Evolutionary conservation across 176 grass and related monocot species (phyloP), one percentile per base, ranked within the genome.

Genomic region (Oryza nivara): DNA sequence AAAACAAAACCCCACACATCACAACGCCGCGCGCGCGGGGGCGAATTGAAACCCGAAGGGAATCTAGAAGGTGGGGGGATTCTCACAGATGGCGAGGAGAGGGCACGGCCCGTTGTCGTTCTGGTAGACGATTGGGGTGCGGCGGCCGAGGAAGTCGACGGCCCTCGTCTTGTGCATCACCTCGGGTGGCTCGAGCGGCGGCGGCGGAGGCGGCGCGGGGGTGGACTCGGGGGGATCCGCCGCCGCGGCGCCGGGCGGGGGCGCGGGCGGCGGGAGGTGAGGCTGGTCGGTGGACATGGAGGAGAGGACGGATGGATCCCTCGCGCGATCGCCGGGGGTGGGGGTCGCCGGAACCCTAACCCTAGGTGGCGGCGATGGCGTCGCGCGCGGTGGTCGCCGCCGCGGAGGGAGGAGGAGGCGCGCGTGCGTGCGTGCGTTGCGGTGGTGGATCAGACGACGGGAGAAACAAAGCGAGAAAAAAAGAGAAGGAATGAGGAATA

Each of bases 61-160:
- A 72, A 68, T 38, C 61, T 36, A 0, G 46, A 17, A 12, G 43
- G 30, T 32, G 30, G 30, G 30, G 49, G 22, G 19, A 3, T 40
- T 82, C 88, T 92, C 83, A 99, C 97, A 96, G 86, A 99, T 99
- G 41, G 93, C 97, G 47, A 96, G 93, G 15, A 99, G 97, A 34
- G 97, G 97, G 72, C 97, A 99, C 7, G 97, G 93, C 5, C 97
- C 97, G 92, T 99, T 99, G 77, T 96, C 97, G 89, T 94, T 99
- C 83, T 96, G 97, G 78, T 96, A 94, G 83, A 99, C 86, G 84
- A 99, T 94, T 36, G 93, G 84, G 43, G 91, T 96, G 46, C 83
- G 83, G 25, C 97, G 97, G 17, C 97, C 97, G 44, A 96, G 92
- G 82, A 99, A 99, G 67, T 99, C 91, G 47, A 99, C 81, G 51